Base-by-base conservation (phyloP, 2,329 filamentous ascomycete species). In the Aspergillus versicolor region DNA sequence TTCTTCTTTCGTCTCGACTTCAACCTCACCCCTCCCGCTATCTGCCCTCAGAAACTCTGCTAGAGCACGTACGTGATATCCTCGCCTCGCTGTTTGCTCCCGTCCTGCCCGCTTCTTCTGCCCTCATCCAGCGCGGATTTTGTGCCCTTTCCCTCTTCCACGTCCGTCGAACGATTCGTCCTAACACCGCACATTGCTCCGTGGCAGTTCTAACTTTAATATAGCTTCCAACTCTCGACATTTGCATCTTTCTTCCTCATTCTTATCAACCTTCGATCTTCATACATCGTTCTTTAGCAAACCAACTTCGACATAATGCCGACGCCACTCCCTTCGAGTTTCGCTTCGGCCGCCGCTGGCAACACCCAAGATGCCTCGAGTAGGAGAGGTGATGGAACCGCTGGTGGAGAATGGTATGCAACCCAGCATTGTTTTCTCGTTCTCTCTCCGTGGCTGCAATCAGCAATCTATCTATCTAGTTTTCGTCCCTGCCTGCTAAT, bases 261-360 rank as follows among this genome's bases (percentile, higher is more conserved):
- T 63, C 64, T 58, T 58, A 60, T 61, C 54, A 30, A 56, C 50
- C 55, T 61, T 66, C 61, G 52, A 60, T 60, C 58, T 59, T 61
- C 61, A 57, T 55, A 58, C 60, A 56, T 59, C 55, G 61, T 57
- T 45, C 41, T 59, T 54, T 45, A 54, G 40, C 50, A 54, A 58
- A 41, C 51, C 27, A 34, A 44, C 38, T 30, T 45, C 50, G 55
- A 56, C 67, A 76, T 65, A 69, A 83, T 91, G 88, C 84, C 88
- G 79, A 85, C 87, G 73, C 87, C 89, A 79, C 84, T 91, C 75
- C 87, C 88, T 69, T 91, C 89, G 67, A 92, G 88, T 82, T 92
- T 92, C 78, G 89, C 89, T 73, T 91, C 89, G 72, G 89, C 89
- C 69, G 89, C 89, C 66, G 89, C 89, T 73, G 89, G 89, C 75